phyloP scores from a whole-genome alignment of 2,329 filamentous ascomycete genomes.

The Aquanectria penicillioides region DNA sequence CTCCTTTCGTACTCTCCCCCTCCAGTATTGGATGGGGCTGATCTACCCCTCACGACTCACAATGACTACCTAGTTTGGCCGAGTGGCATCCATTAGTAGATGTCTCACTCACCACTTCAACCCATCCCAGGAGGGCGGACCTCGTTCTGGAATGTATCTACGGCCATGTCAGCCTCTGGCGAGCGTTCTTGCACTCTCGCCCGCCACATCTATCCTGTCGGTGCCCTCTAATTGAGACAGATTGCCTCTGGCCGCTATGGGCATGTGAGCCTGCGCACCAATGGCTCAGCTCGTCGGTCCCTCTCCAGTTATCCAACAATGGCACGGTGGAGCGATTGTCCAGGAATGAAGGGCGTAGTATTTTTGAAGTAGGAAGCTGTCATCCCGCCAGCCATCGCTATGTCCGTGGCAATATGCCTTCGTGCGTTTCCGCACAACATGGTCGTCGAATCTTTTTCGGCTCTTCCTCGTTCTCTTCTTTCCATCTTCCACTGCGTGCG shows the following conservation, averaged over 20 bases:
- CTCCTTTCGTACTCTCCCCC: constrained; percentile 12
- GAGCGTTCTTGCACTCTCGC: constrained; percentile 19
- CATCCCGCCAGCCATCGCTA: constrained; percentile 44
- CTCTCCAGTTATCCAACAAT: constrained; percentile 34
- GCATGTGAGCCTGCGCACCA: constrained; percentile 17
- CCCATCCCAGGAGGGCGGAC: constrained; percentile 19
- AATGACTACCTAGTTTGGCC: constrained; percentile 6
- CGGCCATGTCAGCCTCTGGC: constrained; percentile 30
- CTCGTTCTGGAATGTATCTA: constrained; percentile 41
- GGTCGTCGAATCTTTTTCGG: constrained; percentile 21
- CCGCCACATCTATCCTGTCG: constrained; percentile 27
- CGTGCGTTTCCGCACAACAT: constrained; percentile 20
- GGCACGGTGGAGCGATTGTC: constrained; percentile 34
- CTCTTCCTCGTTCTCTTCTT: constrained; percentile 27
- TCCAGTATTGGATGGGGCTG: constrained; percentile 5
- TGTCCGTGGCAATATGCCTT: constrained; percentile 37
- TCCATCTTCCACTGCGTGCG: constrained; percentile 7
- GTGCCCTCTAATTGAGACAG: constrained; percentile 41
- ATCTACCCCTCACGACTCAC: constrained; percentile 18
- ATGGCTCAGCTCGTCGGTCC: constrained; percentile 24
- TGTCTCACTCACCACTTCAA: constrained; percentile 35
- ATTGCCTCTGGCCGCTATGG: constrained; percentile 46
- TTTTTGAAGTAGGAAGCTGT: constrained; percentile 28
- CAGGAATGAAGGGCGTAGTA: constrained; percentile 53
- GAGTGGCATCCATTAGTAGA: constrained; percentile 28